Percentiles rank a stretch among this genome's conserved stretches.
Conservation (phyloP, 805 yeast genomes). For the Candida xyloterini region DNA sequence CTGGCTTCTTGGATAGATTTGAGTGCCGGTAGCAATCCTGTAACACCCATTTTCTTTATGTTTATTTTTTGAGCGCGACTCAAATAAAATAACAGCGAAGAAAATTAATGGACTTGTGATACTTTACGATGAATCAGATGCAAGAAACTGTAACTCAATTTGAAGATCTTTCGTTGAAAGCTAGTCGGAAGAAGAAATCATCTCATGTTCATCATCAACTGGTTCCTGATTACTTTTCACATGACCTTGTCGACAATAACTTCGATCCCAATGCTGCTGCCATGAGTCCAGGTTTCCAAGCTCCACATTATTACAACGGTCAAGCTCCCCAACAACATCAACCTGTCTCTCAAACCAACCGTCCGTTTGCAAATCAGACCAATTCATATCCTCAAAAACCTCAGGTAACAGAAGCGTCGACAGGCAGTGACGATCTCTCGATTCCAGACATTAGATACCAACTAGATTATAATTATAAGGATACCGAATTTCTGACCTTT, state of each 20-base stretch:
- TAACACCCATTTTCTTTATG: slow-evolving; percentile 64
- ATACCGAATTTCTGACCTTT: slow-evolving; percentile 61
- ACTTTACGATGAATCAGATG: slow-evolving; percentile 6
- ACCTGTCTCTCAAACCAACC: not conserved
- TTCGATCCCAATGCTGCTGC: slow-evolving; percentile 36
- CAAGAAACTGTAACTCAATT: slow-evolving; percentile 15
- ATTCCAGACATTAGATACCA: slow-evolving; percentile 35
- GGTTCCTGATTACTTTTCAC: slow-evolving; percentile 14
- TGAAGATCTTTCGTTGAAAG: slow-evolving; percentile 13
- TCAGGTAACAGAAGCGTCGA: not conserved
- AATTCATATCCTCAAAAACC: not conserved
- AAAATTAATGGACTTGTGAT: not conserved
- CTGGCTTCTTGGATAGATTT: slow-evolving; percentile 67
- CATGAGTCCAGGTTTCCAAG: slow-evolving; percentile 28
- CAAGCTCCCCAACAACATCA: not conserved
- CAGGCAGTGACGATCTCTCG: slow-evolving; percentile 30
- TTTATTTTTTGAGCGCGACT: slow-evolving; percentile 9
- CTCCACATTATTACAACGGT: slow-evolving; percentile 17
- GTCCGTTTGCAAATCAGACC: not conserved
- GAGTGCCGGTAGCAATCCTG: slow-evolving; percentile 76
- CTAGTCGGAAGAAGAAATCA: slow-evolving; percentile 22
- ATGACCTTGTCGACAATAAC: slow-evolving; percentile 9
- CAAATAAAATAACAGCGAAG: slow-evolving; percentile 9
- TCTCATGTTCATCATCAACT: slow-evolving; percentile 30
- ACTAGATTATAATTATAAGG: slow-evolving; percentile 34